Evolutionary conservation across 805 yeast species (phyloP), one percentile per base, ranked within the genome.

Genomic region (Metschnikowia henanensis): DNA sequence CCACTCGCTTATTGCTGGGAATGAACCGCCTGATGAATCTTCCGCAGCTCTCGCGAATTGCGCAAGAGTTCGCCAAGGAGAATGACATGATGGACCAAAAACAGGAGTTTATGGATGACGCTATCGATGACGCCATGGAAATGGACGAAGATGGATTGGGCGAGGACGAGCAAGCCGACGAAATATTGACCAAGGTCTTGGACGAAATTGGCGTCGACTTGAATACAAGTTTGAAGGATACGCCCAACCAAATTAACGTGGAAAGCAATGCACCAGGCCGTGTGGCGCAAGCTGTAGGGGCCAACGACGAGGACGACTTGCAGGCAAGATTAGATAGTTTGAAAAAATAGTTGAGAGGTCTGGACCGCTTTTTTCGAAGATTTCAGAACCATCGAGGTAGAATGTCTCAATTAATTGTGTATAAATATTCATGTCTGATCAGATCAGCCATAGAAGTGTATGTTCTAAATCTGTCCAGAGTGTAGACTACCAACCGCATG

Each of bases 51-150:
- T 84, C 88, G 45, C 78, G 84, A 49, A 94, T 94, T 17, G 89
- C 97, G 2, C 91, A 88, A 86, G 98, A 94, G 57, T 94, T 94
- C 64, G 96, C 94, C 58, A 82, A 80, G 57, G 96, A 92, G 59
- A 88, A 87, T 65, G 99, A 95, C 61, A 71, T 95, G 56, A 94
- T 94, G 98, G 97, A 92, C 64, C 99, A 94, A 68, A 84, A 96
- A 59, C 98, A 95, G 65, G 99, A 95, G 63, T 88, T 95, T 80
- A 94, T 94, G 86, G 99, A 94, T 61, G 99, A 94, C 61, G 95
- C 97, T 16, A 84, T 94, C 56, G 99, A 94, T 61, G 97, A 92
- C 62, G 87, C 94, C 16, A 89, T 94, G 94, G 96, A 85, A 41
- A 89, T 84, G 57, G 97, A 88, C 57, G 72, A 66, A 45, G 65